Conservation (phyloP, 768 basidiomycete species). For the Suillus subluteus region DNA sequence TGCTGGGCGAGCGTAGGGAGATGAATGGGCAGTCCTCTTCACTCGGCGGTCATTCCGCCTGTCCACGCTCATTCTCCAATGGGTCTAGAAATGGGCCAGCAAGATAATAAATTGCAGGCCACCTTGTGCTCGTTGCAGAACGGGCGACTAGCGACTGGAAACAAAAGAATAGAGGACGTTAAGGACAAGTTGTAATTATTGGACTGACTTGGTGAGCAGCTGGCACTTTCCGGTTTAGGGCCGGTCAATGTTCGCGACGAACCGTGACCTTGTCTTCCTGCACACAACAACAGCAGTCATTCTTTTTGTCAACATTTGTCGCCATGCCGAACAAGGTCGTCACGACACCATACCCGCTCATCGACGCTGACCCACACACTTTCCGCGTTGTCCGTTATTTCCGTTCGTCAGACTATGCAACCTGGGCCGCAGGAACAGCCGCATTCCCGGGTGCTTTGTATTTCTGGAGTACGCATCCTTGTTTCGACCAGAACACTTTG, state of each 20-base stretch:
- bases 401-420: conserved; percentile 83
- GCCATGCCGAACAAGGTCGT: conserved; percentile 50
- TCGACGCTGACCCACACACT: conserved; percentile 93
- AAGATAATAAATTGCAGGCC: background rate
- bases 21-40: conserved; percentile 42
- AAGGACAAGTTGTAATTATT: conserved; percentile 22
- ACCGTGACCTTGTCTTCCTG: background rate
- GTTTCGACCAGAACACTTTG: conserved; percentile 6
- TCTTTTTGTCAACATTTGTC: conserved; percentile 8
- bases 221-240: conserved; percentile 33
- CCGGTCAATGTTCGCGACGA: conserved; percentile 26
- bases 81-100: conserved; percentile 18
- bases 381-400: conserved; percentile 88
- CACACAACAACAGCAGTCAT: conserved; percentile 5
- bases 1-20: conserved; percentile 57
- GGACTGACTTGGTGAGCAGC: conserved; percentile 18
- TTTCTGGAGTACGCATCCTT: conserved; percentile 69
- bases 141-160: conserved; percentile 9
- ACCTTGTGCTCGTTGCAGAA: conserved; percentile 14
- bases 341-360: conserved; percentile 80
- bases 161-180: conserved; percentile 15
- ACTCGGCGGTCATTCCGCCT: conserved; percentile 48
- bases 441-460: conserved; percentile 83
- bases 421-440: conserved; percentile 80
- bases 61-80: conserved; percentile 56